These are phyloP conservation scores for Marchantia polymorpha DNA, from an alignment of 225 moss, liverwort and hornwort genomes.

Conservation along the genomic window DNA sequence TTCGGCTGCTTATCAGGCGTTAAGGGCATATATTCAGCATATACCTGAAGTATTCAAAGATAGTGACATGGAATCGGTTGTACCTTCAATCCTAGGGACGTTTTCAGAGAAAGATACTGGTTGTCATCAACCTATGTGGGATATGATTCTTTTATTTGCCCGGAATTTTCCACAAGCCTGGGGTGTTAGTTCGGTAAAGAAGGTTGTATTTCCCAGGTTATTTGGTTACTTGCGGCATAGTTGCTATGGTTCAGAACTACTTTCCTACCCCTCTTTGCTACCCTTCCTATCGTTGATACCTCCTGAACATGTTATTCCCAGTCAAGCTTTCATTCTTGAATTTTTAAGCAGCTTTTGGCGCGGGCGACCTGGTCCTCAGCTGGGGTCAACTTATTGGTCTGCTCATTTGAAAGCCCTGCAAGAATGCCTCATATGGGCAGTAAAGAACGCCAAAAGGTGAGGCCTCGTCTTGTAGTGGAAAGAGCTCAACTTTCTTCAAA, in stretches of 20 bases:
- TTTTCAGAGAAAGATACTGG: constrained; percentile 69
- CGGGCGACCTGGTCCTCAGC: constrained; percentile 49
- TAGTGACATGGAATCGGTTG: constrained; percentile 63
- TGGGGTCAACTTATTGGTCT: constrained; percentile 48
- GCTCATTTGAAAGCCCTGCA: constrained; percentile 60
- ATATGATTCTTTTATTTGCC: constrained; percentile 82
- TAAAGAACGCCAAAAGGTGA: constrained; percentile 74
- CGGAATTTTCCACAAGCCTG: constrained; percentile 76
- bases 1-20: constrained; percentile 79
- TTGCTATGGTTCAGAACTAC: constrained; percentile 83
- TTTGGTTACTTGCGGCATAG: constrained; percentile 80
- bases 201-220: constrained; percentile 61
- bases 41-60: constrained; percentile 71
- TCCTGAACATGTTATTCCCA: constrained; percentile 51
- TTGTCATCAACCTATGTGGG: constrained; percentile 99
- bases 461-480: not conserved
- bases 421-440: constrained; percentile 78
- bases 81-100: constrained; percentile 66
- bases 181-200: constrained; percentile 54
- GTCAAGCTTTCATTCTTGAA: constrained; percentile 56
- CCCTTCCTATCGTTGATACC: constrained; percentile 71
- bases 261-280: constrained; percentile 72
- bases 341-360: constrained; percentile 77
- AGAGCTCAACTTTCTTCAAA: not conserved
- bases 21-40: constrained; percentile 79